phyloP scores from a whole-genome alignment of 176 grass and related monocot species.

The Avena sativa region DNA sequence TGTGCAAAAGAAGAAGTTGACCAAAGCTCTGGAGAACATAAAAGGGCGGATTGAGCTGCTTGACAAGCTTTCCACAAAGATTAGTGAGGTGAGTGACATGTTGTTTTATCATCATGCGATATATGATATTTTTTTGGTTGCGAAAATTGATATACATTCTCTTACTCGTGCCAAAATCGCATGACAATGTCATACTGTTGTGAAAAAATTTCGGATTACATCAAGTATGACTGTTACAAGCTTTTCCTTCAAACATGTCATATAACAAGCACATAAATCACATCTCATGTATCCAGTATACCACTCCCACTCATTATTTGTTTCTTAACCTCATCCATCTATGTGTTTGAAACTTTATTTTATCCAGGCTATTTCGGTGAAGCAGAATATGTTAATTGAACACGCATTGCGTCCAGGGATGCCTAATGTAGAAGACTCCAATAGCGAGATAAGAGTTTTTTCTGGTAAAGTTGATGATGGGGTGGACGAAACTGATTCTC shows the following conservation, averaged over 20 bases:
- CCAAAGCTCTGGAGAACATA: constrained; percentile 75
- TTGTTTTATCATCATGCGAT: constrained; percentile 9
- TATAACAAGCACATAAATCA: background rate
- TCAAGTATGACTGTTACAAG: background rate
- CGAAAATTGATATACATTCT: background rate
- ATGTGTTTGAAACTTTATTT: constrained; percentile 34
- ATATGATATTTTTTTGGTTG: background rate
- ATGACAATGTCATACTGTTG: constrained; percentile 1
- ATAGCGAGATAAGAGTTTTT: constrained; percentile 49
- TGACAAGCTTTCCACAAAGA: constrained; percentile 83
- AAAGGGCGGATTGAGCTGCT: constrained; percentile 79
- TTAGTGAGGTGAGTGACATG: constrained; percentile 69
- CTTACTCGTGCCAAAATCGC: background rate
- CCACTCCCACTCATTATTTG: background rate
- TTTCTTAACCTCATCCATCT: background rate
- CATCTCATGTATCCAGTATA: background rate
- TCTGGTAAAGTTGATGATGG: constrained; percentile 44
- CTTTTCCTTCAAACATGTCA: background rate
- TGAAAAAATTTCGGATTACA: background rate
- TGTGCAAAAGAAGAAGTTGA: constrained; percentile 94
- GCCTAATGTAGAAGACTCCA: constrained; percentile 26
- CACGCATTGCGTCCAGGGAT: constrained; percentile 50
- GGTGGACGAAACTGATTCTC: background rate
- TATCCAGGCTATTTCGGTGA: constrained; percentile 82
- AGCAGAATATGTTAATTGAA: constrained; percentile 90